These are phyloP conservation scores for Tulasnella sp. DNA, from an alignment of 768 basidiomycete species.

Conservation along the genomic window DNA sequence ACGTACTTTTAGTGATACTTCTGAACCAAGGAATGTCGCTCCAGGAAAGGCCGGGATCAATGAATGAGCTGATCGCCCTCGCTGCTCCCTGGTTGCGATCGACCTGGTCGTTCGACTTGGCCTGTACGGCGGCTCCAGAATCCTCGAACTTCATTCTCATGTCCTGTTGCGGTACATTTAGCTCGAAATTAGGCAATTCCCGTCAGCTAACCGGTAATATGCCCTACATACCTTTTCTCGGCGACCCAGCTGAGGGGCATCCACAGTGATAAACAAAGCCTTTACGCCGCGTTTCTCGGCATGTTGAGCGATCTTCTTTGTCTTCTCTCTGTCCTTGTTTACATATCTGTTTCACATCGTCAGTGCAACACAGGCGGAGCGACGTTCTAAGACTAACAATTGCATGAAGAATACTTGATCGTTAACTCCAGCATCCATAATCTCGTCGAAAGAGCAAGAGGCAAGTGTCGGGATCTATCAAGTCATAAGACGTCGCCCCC, in stretches of 20 bases:
- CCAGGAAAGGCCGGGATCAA: conserved; percentile 87
- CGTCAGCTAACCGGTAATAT: not conserved
- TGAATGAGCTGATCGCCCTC: conserved; percentile 90
- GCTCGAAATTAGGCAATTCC: not conserved
- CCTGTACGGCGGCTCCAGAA: conserved; percentile 44
- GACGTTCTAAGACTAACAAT: conserved; percentile 35
- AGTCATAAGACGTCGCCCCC: not conserved
- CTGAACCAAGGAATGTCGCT: conserved; percentile 66
- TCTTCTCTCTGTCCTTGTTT: conserved; percentile 78
- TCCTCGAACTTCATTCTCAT: conserved; percentile 96
- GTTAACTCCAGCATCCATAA: conserved; percentile 73
- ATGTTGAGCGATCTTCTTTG: conserved; percentile 76
- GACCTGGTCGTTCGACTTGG: conserved; percentile 38
- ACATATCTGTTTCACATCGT: conserved; percentile 49
- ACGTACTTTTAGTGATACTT: conserved; percentile 55
- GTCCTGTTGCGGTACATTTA: conserved; percentile 36
- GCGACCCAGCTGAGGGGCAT: conserved; percentile 91
- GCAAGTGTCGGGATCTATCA: conserved; percentile 86
- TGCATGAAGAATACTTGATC: conserved; percentile 81
- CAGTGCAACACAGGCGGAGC: not conserved
- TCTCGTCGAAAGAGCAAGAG: conserved; percentile 91
- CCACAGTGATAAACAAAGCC: conserved; percentile 92
- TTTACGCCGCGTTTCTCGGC: conserved; percentile 87
- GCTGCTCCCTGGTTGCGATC: conserved; percentile 88
- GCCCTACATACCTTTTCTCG: conserved; percentile 53